Evolutionary conservation across 805 yeast genomes (phyloP).

Genomic region (Candida vartiovaarae): DNA sequence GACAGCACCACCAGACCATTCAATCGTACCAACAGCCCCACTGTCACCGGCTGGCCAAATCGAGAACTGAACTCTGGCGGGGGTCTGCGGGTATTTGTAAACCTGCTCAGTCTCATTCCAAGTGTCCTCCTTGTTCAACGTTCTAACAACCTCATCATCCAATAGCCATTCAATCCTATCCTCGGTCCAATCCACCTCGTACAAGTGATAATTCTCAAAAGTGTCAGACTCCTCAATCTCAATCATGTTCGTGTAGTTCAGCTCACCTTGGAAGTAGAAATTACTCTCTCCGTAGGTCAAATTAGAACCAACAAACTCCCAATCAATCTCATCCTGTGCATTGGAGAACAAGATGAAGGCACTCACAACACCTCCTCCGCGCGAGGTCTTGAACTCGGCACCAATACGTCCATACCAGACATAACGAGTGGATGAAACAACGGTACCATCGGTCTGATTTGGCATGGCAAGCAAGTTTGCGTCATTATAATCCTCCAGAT

Average conservation of each 20-base stretch:
- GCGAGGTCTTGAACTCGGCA: constrained; percentile 66
- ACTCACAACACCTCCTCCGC: constrained; percentile 74
- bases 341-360: constrained; percentile 78
- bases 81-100: constrained; percentile 66
- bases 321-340: constrained; percentile 87
- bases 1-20: constrained; percentile 85
- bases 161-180: constrained; percentile 64
- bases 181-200: constrained; percentile 77
- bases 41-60: constrained; percentile 73
- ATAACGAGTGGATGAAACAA: constrained; percentile 69
- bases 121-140: constrained; percentile 52
- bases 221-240: constrained; percentile 43
- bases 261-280: constrained; percentile 68
- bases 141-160: constrained; percentile 63
- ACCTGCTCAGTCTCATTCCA: constrained; percentile 52
- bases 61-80: constrained; percentile 64
- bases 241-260: constrained; percentile 56
- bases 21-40: constrained; percentile 56
- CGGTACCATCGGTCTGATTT: constrained; percentile 60
- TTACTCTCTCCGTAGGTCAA: constrained; percentile 65
- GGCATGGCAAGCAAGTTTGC: constrained; percentile 73
- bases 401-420: constrained; percentile 85
- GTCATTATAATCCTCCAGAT: constrained; percentile 46
- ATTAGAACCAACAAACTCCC: constrained; percentile 76
- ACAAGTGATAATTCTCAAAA: constrained; percentile 62